Conservation (phyloP, 139 green algal species). For the Trebouxia sp. region DNA sequence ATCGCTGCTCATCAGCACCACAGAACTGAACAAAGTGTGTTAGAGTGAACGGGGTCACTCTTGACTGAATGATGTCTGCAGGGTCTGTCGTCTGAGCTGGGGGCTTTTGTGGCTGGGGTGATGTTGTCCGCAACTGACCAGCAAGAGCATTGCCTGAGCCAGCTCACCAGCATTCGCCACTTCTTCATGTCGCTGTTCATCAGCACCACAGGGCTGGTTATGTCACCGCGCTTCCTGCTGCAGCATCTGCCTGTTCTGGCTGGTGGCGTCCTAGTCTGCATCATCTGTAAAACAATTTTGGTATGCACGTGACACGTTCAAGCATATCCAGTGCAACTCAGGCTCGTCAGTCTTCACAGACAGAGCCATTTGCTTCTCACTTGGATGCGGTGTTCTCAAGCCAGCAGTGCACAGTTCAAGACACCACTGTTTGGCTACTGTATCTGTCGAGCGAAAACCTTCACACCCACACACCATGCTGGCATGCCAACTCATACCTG, state of each 20-base stretch:
- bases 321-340: too few species aligned
- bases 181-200: conserved; percentile 95
- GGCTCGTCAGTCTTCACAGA: too few species aligned
- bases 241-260: conserved; percentile 82
- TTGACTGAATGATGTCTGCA: too few species aligned
- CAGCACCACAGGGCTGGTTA: conserved; percentile 90
- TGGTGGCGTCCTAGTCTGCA: conserved; percentile 61
- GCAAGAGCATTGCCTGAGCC: conserved; percentile 62
- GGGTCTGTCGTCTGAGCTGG: conserved; percentile 86
- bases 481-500: too few species aligned
- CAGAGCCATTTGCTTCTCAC: too few species aligned
- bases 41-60: too few species aligned
- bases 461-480: too few species aligned
- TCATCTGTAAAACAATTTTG: conserved; percentile 81
- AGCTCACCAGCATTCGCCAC: conserved; percentile 62
- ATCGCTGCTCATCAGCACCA: conserved; percentile 92
- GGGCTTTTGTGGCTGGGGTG: conserved; percentile 89
- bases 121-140: conserved; percentile 69
- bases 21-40: conserved; percentile 92
- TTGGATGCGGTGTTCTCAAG: too few species aligned
- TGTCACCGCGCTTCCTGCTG: conserved; percentile 81
- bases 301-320: too few species aligned
- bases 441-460: too few species aligned
- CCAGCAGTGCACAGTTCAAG: too few species aligned
- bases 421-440: too few species aligned